These are phyloP conservation scores for Diplodia corticola DNA, from an alignment of 2,329 filamentous ascomycete species.

Conservation along the genomic window DNA sequence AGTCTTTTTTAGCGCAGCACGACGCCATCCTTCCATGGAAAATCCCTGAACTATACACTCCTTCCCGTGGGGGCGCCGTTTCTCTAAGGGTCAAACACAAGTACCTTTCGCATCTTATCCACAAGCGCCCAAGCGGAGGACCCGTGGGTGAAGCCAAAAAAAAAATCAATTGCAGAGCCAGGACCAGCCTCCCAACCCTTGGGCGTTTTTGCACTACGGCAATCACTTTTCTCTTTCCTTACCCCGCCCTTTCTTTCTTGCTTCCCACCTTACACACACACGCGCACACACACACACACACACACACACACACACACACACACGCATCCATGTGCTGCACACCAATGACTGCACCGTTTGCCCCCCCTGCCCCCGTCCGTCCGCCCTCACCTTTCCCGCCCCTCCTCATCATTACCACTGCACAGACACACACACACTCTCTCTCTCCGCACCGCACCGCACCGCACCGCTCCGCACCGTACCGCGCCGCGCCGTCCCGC, in stretches of 20 bases:
- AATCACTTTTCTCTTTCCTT: neutral
- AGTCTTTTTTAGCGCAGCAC: neutral
- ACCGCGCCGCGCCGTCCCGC: slow-evolving; percentile 5
- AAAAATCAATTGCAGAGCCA: no score
- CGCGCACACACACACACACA: no score
- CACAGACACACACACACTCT: no score
- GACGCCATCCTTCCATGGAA: neutral
- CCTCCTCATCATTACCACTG: neutral
- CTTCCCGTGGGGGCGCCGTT: no score
- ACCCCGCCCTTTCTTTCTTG: neutral
- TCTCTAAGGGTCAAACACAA: no score
- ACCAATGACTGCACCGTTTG: neutral
- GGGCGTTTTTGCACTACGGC: neutral
- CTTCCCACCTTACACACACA: neutral
- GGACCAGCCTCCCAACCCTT: neutral
- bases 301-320: no score
- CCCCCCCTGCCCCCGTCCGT: neutral
- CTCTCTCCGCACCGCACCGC: neutral
- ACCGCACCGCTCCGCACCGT: neutral
- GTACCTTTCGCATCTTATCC: neutral
- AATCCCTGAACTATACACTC: neutral
- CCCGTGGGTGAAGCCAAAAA: no score
- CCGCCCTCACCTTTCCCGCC: neutral
- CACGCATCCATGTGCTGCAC: neutral
- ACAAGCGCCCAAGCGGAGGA: neutral